phyloP scores from a whole-genome alignment of 2,329 filamentous ascomycete species.

The Trichoderma pleuroti region DNA sequence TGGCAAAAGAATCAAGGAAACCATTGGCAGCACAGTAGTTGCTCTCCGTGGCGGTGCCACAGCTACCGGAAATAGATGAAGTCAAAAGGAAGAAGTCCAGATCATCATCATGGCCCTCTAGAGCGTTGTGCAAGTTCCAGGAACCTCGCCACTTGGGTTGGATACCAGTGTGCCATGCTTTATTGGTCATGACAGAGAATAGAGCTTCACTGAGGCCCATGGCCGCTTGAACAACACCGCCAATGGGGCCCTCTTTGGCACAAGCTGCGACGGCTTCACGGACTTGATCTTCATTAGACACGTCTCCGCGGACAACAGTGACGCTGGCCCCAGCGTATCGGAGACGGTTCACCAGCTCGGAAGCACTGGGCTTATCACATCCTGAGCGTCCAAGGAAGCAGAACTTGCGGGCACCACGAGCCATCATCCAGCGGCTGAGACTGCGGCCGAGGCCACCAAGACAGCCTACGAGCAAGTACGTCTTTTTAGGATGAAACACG shows the following conservation, averaged over 20 bases:
- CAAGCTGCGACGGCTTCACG: constrained; percentile 22
- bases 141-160: constrained; percentile 34
- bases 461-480: constrained; percentile 28
- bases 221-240: constrained; percentile 40
- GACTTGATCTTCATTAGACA: constrained; percentile 30
- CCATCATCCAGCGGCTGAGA: constrained; percentile 30
- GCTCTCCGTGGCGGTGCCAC: constrained; percentile 34
- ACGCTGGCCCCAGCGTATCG: constrained; percentile 27
- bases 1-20: constrained; percentile 38
- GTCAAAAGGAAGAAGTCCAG: constrained; percentile 38
- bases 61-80: constrained; percentile 32
- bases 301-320: constrained; percentile 32
- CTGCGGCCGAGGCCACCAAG: constrained; percentile 33
- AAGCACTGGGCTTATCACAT: constrained; percentile 27
- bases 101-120: not conserved
- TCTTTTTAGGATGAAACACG: constrained; percentile 21
- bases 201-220: constrained; percentile 37
- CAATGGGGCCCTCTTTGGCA: constrained; percentile 29
- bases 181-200: constrained; percentile 35
- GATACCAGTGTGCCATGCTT: constrained; percentile 28
- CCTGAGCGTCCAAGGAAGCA: constrained; percentile 24
- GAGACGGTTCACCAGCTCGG: constrained; percentile 23
- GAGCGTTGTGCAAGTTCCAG: constrained; percentile 32
- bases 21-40: constrained; percentile 43
- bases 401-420: constrained; percentile 30